Evolutionary conservation across 768 basidiomycete genomes (phyloP), one percentile per base, ranked within the genome.

Genomic region (Boletus huronensis): DNA sequence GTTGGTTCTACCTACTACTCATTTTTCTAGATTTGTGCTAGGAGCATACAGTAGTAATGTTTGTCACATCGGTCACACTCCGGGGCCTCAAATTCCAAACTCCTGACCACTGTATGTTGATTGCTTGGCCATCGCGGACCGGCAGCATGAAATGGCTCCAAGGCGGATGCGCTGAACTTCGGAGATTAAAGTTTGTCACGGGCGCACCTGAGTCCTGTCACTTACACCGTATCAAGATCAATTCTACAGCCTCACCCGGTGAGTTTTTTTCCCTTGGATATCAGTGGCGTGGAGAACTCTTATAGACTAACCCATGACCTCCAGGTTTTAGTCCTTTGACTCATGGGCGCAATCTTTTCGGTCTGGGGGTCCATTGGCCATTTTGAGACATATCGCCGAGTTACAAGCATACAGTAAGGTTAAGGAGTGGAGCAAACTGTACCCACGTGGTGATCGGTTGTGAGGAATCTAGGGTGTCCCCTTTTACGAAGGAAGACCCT

Each of bases 401-500:
- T 25, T 25, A 25, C 23, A 25, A 25, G 23, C 23, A 25, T 4
- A n/a, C n/a, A n/a, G 3, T 19, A n/a, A 38, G 36, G n/a, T 19
- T 52, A 45, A 50, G 47, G 52, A 47, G 65, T 69, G 67, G 67
- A 68, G 67, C 58, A 45, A 52, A 51, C 23, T 23, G 52, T 16
- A 52, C 58, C 61, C 59, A 64, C 59, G 51, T 61, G 52, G 48
- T 19, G 44, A 45, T 59, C 65, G 61, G 57, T 57, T 58, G 54
- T 48, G 35, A 59, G 51, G 65, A 54, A 68, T 70, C 57, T 65
- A 58, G 68, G 67, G 67, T 69, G 65, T 53, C 46, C 57, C 58
- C 17, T 17, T 55, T 60, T 40, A 49, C 38, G 0, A 49, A 35
- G 41, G 52, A 9, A n/a, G n/a, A 1, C 19, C 36, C 50, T 55